Evolutionary conservation across 108 stramenopile genomes (phyloP), one percentile per base, ranked within the genome.

Genomic region (Nitzschia sp.): DNA sequence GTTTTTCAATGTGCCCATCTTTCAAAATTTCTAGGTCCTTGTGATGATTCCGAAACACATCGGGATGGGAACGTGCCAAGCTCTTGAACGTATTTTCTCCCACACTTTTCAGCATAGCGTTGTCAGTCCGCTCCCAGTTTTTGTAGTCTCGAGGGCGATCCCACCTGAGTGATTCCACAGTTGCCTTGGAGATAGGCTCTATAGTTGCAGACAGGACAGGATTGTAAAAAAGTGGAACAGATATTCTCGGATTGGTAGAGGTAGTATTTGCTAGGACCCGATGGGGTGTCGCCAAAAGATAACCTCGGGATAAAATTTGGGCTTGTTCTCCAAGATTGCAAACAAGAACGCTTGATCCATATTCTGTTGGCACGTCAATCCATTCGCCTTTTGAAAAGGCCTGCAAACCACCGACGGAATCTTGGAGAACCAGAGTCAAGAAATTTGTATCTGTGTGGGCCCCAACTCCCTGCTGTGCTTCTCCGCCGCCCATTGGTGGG

Each of bases 41-140:
- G 61, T 89, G 85, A 57, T 86, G 82, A n/a, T 48, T 68, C 27
- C 56, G 41, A 55, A 86, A 80, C 29, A 86, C 81, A 9, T 63
- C 41, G 15, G 81, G 79, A 68, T 86, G 85, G n/a, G 83, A 84
- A 64, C 88, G 52, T 9, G 88, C 85, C 48, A 89, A 66, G 58
- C 83, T 83, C 54, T 89, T 86, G 74, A 89, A 86, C 11, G 88
- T 79, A 54, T 86, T 86, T 53, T 78, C 88, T n/a, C 88, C 88
- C 23, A 85, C 82, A 45, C 68, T 62, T 6, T 63, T 28, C 31
- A 83, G 53, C 59, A 85, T 71, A 2, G 27, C 60, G 60, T 85
- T 79, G 63, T 77, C 71, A 30, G 55, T 41, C 19, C 76, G 61
- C 34, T 59, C 58, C 87, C 81, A 81, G 16, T 82, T 76, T 58